Percentiles rank a stretch among this genome's conserved stretches.
Evolutionary conservation across 2,329 filamentous ascomycete species (phyloP).

Genomic region (Ophiostoma piceae): DNA sequence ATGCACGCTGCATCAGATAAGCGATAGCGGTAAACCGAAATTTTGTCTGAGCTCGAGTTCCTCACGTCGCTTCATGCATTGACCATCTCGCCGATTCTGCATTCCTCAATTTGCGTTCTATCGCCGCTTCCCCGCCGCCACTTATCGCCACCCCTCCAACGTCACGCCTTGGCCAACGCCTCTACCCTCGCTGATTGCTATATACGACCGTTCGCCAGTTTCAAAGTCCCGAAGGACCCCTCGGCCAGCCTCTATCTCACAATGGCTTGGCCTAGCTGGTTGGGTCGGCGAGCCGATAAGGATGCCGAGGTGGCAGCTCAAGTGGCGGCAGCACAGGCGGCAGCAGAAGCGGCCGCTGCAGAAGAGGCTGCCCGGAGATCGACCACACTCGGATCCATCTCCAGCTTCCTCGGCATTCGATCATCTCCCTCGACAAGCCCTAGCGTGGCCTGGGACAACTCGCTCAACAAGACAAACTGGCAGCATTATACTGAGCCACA

Average conservation of each 20-base stretch:
- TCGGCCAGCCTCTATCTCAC: neutral
- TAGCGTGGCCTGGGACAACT: constrained; percentile 37
- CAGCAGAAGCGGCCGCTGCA: constrained; percentile 4
- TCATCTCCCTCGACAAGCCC: neutral
- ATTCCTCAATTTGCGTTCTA: neutral
- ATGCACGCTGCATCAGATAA: constrained; percentile 14
- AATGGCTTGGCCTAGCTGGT: constrained; percentile 29
- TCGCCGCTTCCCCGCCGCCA: neutral
- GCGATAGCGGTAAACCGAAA: constrained; percentile 11
- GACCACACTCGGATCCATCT: neutral
- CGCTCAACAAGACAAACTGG: constrained; percentile 48
- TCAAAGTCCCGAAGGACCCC: neutral
- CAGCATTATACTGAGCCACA: constrained; percentile 50
- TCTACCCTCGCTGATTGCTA: neutral
- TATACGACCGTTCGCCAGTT: neutral
- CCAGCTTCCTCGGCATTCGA: neutral
- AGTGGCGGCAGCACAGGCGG: constrained; percentile 6
- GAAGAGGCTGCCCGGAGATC: constrained; percentile 8
- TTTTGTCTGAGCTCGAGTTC: neutral
- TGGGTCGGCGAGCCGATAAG: constrained; percentile 21
- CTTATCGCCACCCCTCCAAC: neutral
- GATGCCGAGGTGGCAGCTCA: constrained; percentile 17
- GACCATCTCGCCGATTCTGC: neutral
- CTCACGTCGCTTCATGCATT: neutral
- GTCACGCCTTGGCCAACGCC: neutral